phyloP scores from a whole-genome alignment of 495 filamentous ascomycete genomes.

The Podospora pseudopauciseta region DNA sequence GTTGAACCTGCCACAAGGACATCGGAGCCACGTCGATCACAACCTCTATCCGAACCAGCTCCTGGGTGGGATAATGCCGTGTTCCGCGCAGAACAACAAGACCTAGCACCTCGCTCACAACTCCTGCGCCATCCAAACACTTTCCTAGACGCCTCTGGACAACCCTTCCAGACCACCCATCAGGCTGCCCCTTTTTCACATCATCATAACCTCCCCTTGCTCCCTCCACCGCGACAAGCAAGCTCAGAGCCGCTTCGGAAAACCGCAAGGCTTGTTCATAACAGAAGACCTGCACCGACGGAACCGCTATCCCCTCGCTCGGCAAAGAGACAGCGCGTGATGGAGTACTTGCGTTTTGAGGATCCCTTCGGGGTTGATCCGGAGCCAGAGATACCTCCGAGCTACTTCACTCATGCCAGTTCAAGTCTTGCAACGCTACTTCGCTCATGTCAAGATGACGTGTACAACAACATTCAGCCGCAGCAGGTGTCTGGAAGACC shows the following conservation, averaged over 20 bases:
- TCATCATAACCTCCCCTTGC: background rate
- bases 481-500: conserved; percentile 16
- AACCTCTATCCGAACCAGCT: background rate
- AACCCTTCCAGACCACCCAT: background rate
- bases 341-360: background rate
- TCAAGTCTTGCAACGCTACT: background rate
- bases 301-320: background rate
- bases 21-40: background rate
- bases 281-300: background rate
- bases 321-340: conserved; percentile 12
- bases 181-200: background rate
- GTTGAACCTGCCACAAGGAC: background rate
- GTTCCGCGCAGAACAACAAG: background rate
- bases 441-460: background rate
- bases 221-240: background rate
- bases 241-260: conserved; percentile 9
- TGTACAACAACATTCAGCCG: background rate
- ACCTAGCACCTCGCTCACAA: background rate
- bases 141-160: background rate
- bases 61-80: background rate
- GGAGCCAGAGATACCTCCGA: background rate
- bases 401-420: background rate
- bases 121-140: background rate
- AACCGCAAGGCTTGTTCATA: conserved; percentile 18
- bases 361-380: background rate